Base-by-base conservation (phyloP, 768 basidiomycete genomes). In the Hygrocybe punicea region DNA sequence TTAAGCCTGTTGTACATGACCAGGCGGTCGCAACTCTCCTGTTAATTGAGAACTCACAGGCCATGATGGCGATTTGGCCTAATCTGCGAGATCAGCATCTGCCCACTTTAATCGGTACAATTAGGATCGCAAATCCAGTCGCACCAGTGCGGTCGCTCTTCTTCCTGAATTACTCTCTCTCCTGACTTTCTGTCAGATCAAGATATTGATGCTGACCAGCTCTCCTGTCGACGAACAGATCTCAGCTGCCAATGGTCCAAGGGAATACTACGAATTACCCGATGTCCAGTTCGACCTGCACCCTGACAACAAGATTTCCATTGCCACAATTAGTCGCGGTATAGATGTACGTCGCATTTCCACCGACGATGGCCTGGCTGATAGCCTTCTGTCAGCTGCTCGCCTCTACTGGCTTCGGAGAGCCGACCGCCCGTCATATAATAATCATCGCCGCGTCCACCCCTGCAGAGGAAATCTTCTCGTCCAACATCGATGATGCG, bases 1-100 rank as follows among this genome's bases (percentile, higher is more conserved):
- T 65, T 51, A 63, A 54, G 24, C 60, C 66, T 54, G 47, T 57
- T 21, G 57, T 62, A 54, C 66, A 68, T 14, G 63, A 70, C 58
- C 72, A 75, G 59, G 69, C 72, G 16, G 64, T 75, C 56, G 72
- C 69, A 35, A 70, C 75, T n/a, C 72, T 83, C 51, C 62, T 84
- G 58, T 71, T 85, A 57, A 74, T 84, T 60, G 83, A 85, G 69
- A 84, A 84, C 62, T 84, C 83, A 0, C 70, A 71, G 34, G 65
- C 67, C 1, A 79, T 82, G 72, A 65, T 68, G 23, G 17, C 59
- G 6, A 68, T 75, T 21, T 84, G 83, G 83, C 62, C 73, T 60
- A 73, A 80, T 67, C 76, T 84, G 34, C 71, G 76, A 59, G 75
- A 78, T 63, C 75, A 72, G 21, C 78, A 78, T 64, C 71, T 84